Base-by-base conservation (phyloP, 257 asterid species). In the Nicotiana tomentosiformis region DNA sequence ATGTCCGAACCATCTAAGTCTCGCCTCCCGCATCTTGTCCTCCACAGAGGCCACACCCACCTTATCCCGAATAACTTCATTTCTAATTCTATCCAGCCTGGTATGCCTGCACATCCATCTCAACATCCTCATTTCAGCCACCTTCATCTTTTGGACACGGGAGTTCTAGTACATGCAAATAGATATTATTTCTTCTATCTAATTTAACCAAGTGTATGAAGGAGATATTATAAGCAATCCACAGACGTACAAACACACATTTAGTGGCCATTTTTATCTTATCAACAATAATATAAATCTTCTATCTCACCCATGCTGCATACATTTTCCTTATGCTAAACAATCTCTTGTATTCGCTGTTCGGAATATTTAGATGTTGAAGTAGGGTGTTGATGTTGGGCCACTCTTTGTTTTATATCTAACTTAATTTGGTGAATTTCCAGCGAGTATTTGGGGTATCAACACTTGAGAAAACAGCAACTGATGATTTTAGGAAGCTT, bases 381-480 rank as follows among this genome's bases (percentile, higher is more conserved):
- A 76, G 80, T 26, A 76, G 46, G 80, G n/a, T 6, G 6, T 26
- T 74, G 7, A 51, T 46, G 80, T 74, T 49, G 37, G 43, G 2
- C 46, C 33, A 7, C 32, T 51, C 23, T 11, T 83, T 23, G 55
- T 32, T 70, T 37, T 26, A 39, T 57, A 57, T 18, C 80, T 76
- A 29, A 76, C 64, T 76, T 51, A 33, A 43, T 82, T 72, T 51
- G 56, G 79, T 82, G 62, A 77, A 82, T 78, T 86, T 16, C 17
- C 89, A 96, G 99, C 83, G 90, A 33, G 43, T 66, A 17, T 96
- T 96, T 84, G 97, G 98, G 81, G 99, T 96, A 83, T 39, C 98
- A 16, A 94, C 98, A 15, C 98, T 96, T 55, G 99, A 94, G 87
- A 96, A 94, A 85, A 91, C 95, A 18, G 99, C 99, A 46, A 92